These are phyloP conservation scores for Trebouxia gelatinosa DNA, from an alignment of 163 green algal genomes.

Conservation along the genomic window DNA sequence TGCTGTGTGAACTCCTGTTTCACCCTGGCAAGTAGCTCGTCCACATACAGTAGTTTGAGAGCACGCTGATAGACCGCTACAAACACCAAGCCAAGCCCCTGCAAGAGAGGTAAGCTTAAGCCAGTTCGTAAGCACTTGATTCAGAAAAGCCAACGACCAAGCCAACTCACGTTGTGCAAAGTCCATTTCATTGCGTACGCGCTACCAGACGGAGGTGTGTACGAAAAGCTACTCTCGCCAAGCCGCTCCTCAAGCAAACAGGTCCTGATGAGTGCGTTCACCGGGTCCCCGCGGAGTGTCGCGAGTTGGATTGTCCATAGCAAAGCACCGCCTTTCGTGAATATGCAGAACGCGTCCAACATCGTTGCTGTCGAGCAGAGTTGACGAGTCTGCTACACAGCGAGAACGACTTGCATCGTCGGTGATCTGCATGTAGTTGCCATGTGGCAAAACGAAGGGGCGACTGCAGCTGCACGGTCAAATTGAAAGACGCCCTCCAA, in stretches of 20 bases:
- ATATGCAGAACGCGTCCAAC: constrained; percentile 94
- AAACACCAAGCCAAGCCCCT: constrained; percentile 91
- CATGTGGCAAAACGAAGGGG: too few relatives aligned
- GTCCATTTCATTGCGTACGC: constrained; percentile 93
- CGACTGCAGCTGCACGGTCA: too few relatives aligned
- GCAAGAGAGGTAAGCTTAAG: too few relatives aligned
- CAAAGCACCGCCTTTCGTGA: constrained; percentile 86
- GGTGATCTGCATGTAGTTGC: too few relatives aligned
- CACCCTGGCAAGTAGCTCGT: constrained; percentile 80
- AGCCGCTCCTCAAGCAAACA: constrained; percentile 95
- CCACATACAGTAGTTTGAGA: constrained; percentile 92
- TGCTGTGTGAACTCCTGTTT: constrained; percentile 67
- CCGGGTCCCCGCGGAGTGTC: constrained; percentile 69
- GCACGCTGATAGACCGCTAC: constrained; percentile 93
- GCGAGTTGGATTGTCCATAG: constrained; percentile 84
- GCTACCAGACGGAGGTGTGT: constrained; percentile 62
- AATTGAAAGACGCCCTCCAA: too few relatives aligned
- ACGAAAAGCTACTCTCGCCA: constrained; percentile 77
- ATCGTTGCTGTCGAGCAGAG: too few relatives aligned
- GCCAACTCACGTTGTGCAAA: constrained; percentile 83
- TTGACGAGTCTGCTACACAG: too few relatives aligned
- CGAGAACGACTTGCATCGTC: too few relatives aligned
- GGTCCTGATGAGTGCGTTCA: constrained; percentile 86
- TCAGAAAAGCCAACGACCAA: background rate
- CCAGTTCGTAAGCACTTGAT: background rate